Evolutionary conservation across 805 yeast genomes (phyloP).

Genomic region (Saturnispora sanitii): DNA sequence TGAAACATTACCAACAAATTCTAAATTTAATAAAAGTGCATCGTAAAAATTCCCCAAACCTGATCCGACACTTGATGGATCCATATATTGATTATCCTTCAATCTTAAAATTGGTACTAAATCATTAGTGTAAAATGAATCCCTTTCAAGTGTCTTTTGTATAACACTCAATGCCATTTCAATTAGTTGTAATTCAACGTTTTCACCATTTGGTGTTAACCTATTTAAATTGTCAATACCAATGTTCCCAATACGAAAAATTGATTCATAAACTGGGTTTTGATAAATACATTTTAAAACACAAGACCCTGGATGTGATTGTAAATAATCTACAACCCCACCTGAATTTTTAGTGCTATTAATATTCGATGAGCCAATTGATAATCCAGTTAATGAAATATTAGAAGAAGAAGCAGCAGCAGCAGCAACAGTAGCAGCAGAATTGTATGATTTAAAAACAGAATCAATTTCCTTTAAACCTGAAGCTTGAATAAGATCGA

Average conservation of each 20-base stretch:
- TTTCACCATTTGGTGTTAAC: conserved; percentile 25
- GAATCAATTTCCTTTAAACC: conserved; percentile 35
- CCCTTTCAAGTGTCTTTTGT: conserved; percentile 37
- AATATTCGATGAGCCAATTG: no score
- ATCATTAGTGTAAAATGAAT: conserved; percentile 49
- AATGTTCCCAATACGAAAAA: conserved; percentile 46
- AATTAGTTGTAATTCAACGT: conserved; percentile 30
- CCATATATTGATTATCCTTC: conserved; percentile 30
- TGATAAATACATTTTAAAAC: conserved; percentile 53
- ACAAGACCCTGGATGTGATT: conserved; percentile 62
- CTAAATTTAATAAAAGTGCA: conserved; percentile 59
- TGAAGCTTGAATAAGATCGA: conserved; percentile 43
- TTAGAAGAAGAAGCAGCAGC: no score
- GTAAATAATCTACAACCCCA: conserved; percentile 41
- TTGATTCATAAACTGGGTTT: conserved; percentile 42
- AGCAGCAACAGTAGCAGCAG: no score
- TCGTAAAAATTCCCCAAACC: conserved; percentile 61
- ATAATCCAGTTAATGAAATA: no score
- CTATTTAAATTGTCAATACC: conserved; percentile 52
- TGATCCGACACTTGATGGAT: conserved; percentile 40
- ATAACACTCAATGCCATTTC: conserved; percentile 36
- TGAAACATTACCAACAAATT: conserved; percentile 64
- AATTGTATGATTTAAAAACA: conserved; percentile 27
- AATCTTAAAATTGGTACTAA: conserved; percentile 41
- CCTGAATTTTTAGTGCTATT: conserved; percentile 27